These are phyloP conservation scores for Plenodomus lindquistii DNA, from an alignment of 2,329 filamentous ascomycete genomes.

Conservation along the genomic window DNA sequence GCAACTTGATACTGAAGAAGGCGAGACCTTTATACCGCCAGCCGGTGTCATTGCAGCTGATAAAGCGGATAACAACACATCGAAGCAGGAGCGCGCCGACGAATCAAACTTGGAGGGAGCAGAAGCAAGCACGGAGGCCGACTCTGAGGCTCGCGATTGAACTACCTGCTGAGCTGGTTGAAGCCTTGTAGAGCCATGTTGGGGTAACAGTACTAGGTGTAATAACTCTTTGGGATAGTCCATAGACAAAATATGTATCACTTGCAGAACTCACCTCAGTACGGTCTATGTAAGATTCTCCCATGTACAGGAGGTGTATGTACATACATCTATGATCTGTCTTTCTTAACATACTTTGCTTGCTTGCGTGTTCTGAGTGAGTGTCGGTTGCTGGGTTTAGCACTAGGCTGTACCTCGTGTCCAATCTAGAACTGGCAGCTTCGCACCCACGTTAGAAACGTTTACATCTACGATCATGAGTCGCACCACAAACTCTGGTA, in stretches of 20 bases:
- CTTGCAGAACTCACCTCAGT: too few relatives aligned
- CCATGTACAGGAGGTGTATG: too few relatives aligned
- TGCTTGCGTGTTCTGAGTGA: not conserved
- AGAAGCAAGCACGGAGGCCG: slow-evolving; percentile 1
- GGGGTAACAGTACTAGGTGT: not conserved
- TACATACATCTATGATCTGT: not conserved
- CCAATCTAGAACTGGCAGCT: not conserved
- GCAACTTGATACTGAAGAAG: slow-evolving; percentile 92
- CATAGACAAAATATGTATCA: not conserved
- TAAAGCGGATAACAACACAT: slow-evolving; percentile 11
- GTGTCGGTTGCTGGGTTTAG: not conserved
- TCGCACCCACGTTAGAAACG: not conserved
- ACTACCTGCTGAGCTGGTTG: not conserved
- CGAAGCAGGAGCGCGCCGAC: slow-evolving; percentile 12
- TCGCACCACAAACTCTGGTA: not conserved
- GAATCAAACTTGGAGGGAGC: slow-evolving; percentile 10
- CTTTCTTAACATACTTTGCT: not conserved
- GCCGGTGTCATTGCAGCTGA: slow-evolving; percentile 44
- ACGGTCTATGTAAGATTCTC: too few relatives aligned
- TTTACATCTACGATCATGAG: not conserved
- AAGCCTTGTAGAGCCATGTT: not conserved
- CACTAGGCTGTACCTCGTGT: not conserved
- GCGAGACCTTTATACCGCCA: slow-evolving; percentile 50
- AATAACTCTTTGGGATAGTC: not conserved
- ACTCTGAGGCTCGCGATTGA: slow-evolving; percentile 3